Base-by-base conservation (phyloP, 768 basidiomycete genomes). In the Lentinus brumalis region DNA sequence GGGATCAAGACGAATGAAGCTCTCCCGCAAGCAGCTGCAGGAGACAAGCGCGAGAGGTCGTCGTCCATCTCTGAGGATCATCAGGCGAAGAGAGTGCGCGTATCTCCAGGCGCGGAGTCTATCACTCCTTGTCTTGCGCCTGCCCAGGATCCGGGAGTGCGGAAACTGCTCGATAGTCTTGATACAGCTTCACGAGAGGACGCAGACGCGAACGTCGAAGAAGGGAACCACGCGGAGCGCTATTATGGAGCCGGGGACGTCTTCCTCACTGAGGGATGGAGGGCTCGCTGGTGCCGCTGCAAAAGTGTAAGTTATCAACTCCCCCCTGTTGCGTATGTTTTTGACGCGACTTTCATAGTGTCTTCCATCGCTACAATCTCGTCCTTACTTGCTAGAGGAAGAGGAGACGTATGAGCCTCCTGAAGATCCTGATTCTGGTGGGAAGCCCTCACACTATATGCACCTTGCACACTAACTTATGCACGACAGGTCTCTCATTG, bases 361-460 rank as follows among this genome's bases (percentile, higher is more conserved):
- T 73, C 71, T 83, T 5, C 76, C 81, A 0, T 78, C 76, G 7
- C 74, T 93, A 44, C 74, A 82, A 66, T 72, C 74, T 15, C 75
- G 83, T 66, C 78, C 83, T 30, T 92, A 81, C 73, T 76, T 94
- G 26, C 73, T 91, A 11, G 81, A 89, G 63, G 89, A 90, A 71
- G 92, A 94, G 63, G 90, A 91, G 44, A 91, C 87, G 0, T 94
- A 91, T 62, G 89, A 92, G 69, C 91, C 89, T 1, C 92, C 92
- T 4, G 86, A 91, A 67, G 92, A 94, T 73, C 92, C 92, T 10
- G 92, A 94, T 70, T 91, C 86, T 62, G 86, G 92, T 86, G 53
- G 42, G 72, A 57, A 11, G 42, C n/a, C 14, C n/a, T 11, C n/a
- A 15, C n/a, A 35, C 42, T 26, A 9, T 21, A 14, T 15, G 38